These are phyloP conservation scores for Naematelia encephala DNA, from an alignment of 768 basidiomycete genomes.

Conservation along the genomic window DNA sequence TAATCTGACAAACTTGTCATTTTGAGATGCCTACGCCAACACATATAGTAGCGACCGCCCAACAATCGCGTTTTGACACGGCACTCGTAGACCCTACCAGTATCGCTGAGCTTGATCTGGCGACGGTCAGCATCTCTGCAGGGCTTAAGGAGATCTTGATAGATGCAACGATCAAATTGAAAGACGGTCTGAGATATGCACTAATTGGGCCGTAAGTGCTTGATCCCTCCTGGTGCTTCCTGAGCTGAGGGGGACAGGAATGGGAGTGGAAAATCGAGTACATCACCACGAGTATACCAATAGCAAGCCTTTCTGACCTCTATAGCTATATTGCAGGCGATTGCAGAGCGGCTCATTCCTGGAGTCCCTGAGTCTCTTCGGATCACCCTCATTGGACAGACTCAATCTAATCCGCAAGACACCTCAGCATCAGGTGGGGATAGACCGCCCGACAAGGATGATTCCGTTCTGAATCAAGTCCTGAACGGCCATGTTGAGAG, in stretches of 20 bases:
- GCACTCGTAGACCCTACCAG: slow-evolving; percentile 36
- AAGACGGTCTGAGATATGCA: slow-evolving; percentile 51
- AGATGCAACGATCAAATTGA: slow-evolving; percentile 59
- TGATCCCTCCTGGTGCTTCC: not conserved
- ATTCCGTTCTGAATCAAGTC: slow-evolving; percentile 54
- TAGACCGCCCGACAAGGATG: slow-evolving; percentile 25
- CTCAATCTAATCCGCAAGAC: not conserved
- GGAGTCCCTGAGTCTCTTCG: slow-evolving; percentile 55
- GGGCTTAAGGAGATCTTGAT: slow-evolving; percentile 58
- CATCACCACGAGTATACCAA: slow-evolving; percentile 25
- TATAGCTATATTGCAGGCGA: slow-evolving; percentile 46
- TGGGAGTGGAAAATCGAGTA: slow-evolving; percentile 60
- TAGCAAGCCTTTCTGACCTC: slow-evolving; percentile 37
- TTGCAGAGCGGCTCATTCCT: slow-evolving; percentile 56
- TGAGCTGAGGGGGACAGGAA: slow-evolving; percentile 49
- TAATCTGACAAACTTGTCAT: too few species aligned
- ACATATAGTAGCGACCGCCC: slow-evolving; percentile 14
- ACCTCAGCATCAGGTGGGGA: slow-evolving; percentile 11
- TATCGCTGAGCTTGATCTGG: slow-evolving; percentile 56
- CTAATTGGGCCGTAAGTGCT: slow-evolving; percentile 55
- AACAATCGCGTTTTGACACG: slow-evolving; percentile 46
- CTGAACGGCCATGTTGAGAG: slow-evolving; percentile 55
- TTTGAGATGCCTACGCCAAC: not conserved
- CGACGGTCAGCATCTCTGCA: slow-evolving; percentile 58
- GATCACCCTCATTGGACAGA: slow-evolving; percentile 57